Base-by-base conservation (phyloP, 495 filamentous ascomycete genomes). In the Podospora sp. region DNA sequence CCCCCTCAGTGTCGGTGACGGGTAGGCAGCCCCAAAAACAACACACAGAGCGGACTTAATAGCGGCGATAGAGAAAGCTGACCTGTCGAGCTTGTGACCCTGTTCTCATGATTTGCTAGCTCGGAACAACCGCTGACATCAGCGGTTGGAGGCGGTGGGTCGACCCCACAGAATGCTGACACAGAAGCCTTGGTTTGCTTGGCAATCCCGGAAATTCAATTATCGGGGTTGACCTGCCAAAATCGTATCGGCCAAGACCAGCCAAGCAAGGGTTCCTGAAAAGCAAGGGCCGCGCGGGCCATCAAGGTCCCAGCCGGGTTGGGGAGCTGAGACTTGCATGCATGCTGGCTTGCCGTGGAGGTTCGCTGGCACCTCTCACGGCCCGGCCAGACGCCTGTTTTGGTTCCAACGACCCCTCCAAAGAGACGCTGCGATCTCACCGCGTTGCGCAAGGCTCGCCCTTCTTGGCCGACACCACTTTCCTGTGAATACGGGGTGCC, bases 351-450 rank as follows among this genome's bases (percentile, higher is more conserved):
- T 55, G 21, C 52, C n/a, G 8, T 55, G 5, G 40, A 46, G 9
- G 40, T 46, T 46, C 40, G 52, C 52, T 55, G 52, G 52, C 52
- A 55, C 52, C 52, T 55, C 52, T 55, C 52, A n/a, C 49, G 49
- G 49, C 4, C 21, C 49, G 21, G 29, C 29, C 14, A 46, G 16
- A 6, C 4, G 5, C 5, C 16, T 12, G 11, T 46, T 46, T 46
- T 18, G 40, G 40, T 46, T 2, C 40, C 40, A 46, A 46, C 40
- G 16, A 46, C 40, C 40, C 40, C 40, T 46, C 40, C 40, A 46
- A 46, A 12, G 40, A 11, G 40, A 46, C 12, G 16, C 12, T 46
- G 40, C 11, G 11, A 2, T 46, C 40, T 33, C 11, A 46, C 40
- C 16, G 40, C 40, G 40, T 46, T n/a, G 2, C 40, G 40, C 40